A percentile compares a stretch with the other conserved stretches of the same genome.
Conservation (phyloP, 169 alveolate genomes). For the Babesia divergens region DNA sequence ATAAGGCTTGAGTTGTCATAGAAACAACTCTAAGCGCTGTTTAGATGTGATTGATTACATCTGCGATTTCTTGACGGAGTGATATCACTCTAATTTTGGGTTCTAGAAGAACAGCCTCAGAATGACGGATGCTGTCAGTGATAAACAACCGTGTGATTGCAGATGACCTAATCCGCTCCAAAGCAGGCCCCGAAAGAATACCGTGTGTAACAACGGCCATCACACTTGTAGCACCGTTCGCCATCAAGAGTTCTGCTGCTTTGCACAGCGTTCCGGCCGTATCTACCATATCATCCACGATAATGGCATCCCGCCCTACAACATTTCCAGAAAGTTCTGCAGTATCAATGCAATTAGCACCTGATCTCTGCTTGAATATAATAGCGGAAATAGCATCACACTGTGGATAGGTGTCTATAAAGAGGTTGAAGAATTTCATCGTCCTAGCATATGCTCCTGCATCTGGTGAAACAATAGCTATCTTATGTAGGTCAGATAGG, state of each 20-base stretch:
- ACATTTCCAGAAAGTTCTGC: slow-evolving; percentile 93
- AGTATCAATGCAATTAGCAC: slow-evolving; percentile 82
- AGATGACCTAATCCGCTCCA: slow-evolving; percentile 81
- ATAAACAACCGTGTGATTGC: slow-evolving; percentile 86
- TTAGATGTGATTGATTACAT: slow-evolving; percentile 1
- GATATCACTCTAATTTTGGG: slow-evolving; percentile 36
- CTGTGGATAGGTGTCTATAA: neutral
- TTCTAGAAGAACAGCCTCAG: slow-evolving; percentile 9
- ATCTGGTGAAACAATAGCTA: slow-evolving; percentile 94
- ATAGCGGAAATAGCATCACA: slow-evolving; percentile 69
- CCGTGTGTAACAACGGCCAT: slow-evolving; percentile 96
- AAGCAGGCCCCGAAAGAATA: slow-evolving; percentile 87
- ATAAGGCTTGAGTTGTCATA: too few relatives aligned
- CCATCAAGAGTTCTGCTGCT: slow-evolving; percentile 89
- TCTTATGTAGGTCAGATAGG: slow-evolving; percentile 73
- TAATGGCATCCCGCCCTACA: slow-evolving; percentile 88
- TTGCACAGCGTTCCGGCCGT: slow-evolving; percentile 97
- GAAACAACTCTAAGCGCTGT: too few relatives aligned
- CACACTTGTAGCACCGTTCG: slow-evolving; percentile 91
- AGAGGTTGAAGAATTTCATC: slow-evolving; percentile 51
- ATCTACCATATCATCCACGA: slow-evolving; percentile 96
- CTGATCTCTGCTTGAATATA: slow-evolving; percentile 80
- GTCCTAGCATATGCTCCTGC: slow-evolving; percentile 84
- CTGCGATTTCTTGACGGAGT: slow-evolving; percentile 16
- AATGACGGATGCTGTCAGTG: slow-evolving; percentile 84